phyloP scores from a whole-genome alignment of 176 grass and related monocot genomes.

The Avena atlantica region DNA sequence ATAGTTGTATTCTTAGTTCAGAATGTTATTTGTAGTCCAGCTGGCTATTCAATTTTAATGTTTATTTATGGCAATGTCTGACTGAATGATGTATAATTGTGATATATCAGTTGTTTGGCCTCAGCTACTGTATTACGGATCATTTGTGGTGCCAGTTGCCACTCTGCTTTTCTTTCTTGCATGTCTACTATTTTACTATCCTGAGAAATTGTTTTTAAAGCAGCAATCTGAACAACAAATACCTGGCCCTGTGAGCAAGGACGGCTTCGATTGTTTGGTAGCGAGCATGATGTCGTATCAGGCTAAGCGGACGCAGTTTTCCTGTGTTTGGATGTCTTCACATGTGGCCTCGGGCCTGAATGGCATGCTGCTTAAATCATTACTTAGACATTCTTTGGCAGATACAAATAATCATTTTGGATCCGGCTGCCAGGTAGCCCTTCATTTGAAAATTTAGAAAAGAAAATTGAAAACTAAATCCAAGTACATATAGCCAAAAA shows the following conservation, averaged over 20 bases:
- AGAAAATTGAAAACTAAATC: too few relatives aligned
- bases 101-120: slow-evolving; percentile 30
- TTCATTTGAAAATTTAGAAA: too few relatives aligned
- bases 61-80: neutral
- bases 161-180: neutral
- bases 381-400: too few relatives aligned
- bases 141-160: neutral
- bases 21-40: slow-evolving; percentile 25
- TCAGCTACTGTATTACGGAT: neutral
- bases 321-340: too few relatives aligned
- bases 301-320: too few relatives aligned
- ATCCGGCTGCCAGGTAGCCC: too few relatives aligned
- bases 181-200: neutral
- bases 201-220: neutral
- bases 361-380: too few relatives aligned
- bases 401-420: too few relatives aligned
- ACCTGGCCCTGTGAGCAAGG: neutral
- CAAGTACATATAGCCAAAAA: too few relatives aligned
- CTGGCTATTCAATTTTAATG: slow-evolving; percentile 31
- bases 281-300: too few relatives aligned
- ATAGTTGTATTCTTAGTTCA: slow-evolving; percentile 40
- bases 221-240: neutral
- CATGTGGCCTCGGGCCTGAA: too few relatives aligned
- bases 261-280: too few relatives aligned
- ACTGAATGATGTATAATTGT: slow-evolving; percentile 37